These are phyloP conservation scores for Aquilaria yunnanensis DNA, from an alignment of 345 rosid genomes.

Conservation along the genomic window DNA sequence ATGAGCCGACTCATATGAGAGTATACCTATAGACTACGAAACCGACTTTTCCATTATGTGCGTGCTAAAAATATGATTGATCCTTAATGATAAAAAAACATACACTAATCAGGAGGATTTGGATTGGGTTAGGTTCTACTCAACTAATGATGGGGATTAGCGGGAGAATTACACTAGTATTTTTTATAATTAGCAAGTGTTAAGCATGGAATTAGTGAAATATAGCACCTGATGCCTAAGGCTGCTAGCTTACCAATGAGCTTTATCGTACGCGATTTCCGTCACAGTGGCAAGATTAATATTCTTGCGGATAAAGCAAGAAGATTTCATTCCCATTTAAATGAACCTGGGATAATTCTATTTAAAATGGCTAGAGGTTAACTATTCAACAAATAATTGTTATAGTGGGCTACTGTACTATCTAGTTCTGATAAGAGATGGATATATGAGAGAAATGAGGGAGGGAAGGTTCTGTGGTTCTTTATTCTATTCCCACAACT, in stretches of 20 bases:
- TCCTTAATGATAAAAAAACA: too few species aligned
- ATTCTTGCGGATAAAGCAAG: constrained; percentile 3
- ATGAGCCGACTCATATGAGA: too few species aligned
- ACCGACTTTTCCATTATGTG: too few species aligned
- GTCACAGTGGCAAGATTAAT: background rate
- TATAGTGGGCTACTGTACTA: too few species aligned
- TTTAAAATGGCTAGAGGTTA: background rate
- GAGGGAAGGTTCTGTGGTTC: constrained; percentile 15
- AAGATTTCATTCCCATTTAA: background rate
- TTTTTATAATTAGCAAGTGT: background rate
- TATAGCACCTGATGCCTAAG: background rate
- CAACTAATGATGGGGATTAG: too few species aligned
- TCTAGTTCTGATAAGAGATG: too few species aligned
- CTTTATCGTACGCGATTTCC: background rate
- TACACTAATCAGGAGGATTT: too few species aligned
- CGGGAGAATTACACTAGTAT: background rate
- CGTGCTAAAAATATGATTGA: too few species aligned
- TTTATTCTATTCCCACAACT: constrained; percentile 12
- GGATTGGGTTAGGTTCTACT: too few species aligned
- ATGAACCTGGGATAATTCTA: constrained; percentile 11
- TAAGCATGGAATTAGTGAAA: background rate
- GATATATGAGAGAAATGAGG: background rate
- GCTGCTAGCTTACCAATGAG: background rate
- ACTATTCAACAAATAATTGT: background rate
- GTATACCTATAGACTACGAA: too few species aligned